Conservation (phyloP, 257 asterid genomes). For the Ballota nigra region DNA sequence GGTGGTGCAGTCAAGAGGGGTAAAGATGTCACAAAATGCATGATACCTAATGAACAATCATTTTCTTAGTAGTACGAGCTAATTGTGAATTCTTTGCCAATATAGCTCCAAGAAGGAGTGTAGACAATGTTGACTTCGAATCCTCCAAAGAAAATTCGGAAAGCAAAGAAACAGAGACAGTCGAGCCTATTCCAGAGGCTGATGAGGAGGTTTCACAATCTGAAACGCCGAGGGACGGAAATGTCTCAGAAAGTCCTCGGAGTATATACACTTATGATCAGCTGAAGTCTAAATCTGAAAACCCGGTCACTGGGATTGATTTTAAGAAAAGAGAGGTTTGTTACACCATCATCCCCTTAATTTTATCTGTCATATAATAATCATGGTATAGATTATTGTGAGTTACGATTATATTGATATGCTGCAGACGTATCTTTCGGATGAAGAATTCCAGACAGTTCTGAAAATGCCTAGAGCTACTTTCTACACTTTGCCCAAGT, state of each 20-base stretch:
- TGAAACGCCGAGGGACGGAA: constrained; percentile 45
- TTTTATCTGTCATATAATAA: not conserved
- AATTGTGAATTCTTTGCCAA: not conserved
- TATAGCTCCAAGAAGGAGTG: constrained; percentile 46
- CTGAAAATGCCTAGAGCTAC: constrained; percentile 64
- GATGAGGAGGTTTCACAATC: constrained; percentile 45
- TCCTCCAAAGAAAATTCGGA: constrained; percentile 52
- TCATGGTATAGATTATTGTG: not conserved
- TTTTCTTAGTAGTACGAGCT: not conserved
- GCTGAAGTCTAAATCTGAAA: constrained; percentile 75
- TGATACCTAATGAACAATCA: not conserved
- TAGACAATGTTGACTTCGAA: constrained; percentile 37
- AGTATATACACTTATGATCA: constrained; percentile 60
- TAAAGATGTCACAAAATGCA: not conserved
- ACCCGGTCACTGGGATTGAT: constrained; percentile 78
- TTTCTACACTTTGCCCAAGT: constrained; percentile 70
- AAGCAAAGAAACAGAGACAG: constrained; percentile 34
- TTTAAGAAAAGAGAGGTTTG: constrained; percentile 76
- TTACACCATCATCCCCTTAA: constrained; percentile 5
- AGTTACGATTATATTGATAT: constrained; percentile 9
- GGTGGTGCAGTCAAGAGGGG: not conserved
- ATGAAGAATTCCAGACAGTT: constrained; percentile 60
- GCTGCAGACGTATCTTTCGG: constrained; percentile 83
- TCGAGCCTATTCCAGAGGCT: constrained; percentile 41
- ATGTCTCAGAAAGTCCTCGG: constrained; percentile 30